phyloP scores from a whole-genome alignment of 2,329 filamentous ascomycete species.

The Fusarium sambucinum region DNA sequence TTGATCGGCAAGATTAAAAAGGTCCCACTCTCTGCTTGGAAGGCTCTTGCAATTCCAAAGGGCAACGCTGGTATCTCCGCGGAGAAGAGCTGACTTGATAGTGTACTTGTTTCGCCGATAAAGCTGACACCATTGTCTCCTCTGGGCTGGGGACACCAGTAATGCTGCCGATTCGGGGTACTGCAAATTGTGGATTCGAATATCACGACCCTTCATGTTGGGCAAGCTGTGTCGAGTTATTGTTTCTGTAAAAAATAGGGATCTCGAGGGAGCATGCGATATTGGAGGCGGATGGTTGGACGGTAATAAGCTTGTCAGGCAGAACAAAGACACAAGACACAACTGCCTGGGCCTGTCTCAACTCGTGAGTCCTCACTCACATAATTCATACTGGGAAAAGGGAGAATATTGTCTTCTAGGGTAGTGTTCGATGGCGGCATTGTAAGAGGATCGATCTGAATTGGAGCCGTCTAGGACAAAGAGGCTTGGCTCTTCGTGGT shows the following conservation, averaged over 20 bases:
- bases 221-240: constrained; percentile 3
- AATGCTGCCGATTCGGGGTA: not conserved
- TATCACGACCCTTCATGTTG: constrained; percentile 23
- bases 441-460: constrained; percentile 23
- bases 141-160: not conserved
- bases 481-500: constrained; percentile 20
- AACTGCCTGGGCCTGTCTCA: not conserved
- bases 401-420: constrained; percentile 7
- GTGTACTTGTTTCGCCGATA: constrained; percentile 21
- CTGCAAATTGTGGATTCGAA: not conserved
- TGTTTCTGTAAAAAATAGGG: constrained; percentile 1
- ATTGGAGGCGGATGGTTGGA: constrained; percentile 4
- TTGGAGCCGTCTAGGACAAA: constrained; percentile 29
- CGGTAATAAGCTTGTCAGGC: constrained; percentile 41
- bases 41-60: constrained; percentile 12
- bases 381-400: constrained; percentile 3
- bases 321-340: constrained; percentile 36
- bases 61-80: constrained; percentile 33
- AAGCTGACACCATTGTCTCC: not conserved
- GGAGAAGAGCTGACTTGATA: constrained; percentile 37
- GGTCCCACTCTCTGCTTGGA: not conserved
- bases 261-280: not conserved
- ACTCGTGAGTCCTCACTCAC: constrained; percentile 2
- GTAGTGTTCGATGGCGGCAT: constrained; percentile 22
- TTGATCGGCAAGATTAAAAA: not conserved